phyloP scores from a whole-genome alignment of 1,284 basidiomycete species.

The Trametes sp. region DNA sequence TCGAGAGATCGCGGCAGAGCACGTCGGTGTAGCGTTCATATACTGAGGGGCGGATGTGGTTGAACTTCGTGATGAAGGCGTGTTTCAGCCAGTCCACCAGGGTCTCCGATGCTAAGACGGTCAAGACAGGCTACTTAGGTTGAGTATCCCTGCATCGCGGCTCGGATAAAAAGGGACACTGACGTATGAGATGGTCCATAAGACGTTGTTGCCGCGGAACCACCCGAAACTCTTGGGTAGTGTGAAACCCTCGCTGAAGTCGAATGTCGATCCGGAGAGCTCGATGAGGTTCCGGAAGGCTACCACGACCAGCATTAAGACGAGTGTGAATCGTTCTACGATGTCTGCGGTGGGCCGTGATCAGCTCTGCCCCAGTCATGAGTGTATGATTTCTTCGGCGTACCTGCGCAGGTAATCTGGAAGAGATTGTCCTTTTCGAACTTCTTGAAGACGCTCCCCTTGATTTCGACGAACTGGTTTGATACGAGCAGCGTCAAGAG shows the following conservation, averaged over 20 bases:
- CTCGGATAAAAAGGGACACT: neutral
- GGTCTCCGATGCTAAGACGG: slow-evolving; percentile 93
- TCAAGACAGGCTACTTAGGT: slow-evolving; percentile 78
- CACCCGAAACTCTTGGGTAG: slow-evolving; percentile 89
- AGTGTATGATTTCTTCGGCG: slow-evolving; percentile 25
- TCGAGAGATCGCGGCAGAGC: slow-evolving; percentile 91
- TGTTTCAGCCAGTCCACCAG: slow-evolving; percentile 99
- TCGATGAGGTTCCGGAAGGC: slow-evolving; percentile 97
- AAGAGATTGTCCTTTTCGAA: slow-evolving; percentile 99
- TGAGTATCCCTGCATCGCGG: neutral
- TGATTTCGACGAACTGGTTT: slow-evolving; percentile 99
- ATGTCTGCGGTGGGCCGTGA: slow-evolving; percentile 71
- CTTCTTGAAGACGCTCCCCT: slow-evolving; percentile 99
- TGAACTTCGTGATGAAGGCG: slow-evolving; percentile 99
- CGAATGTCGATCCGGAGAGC: slow-evolving; percentile 88
- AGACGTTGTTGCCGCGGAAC: slow-evolving; percentile 78
- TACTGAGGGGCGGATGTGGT: slow-evolving; percentile 93
- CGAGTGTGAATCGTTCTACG: slow-evolving; percentile 95
- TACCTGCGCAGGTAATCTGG: slow-evolving; percentile 96
- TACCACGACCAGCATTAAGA: slow-evolving; percentile 91
- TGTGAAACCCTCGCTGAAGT: slow-evolving; percentile 72
- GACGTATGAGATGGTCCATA: slow-evolving; percentile 93
- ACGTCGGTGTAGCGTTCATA: slow-evolving; percentile 98
- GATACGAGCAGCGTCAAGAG: slow-evolving; percentile 94
- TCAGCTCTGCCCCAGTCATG: neutral